Base-by-base conservation (phyloP, 1,284 basidiomycete species). In the Tilletia indica region DNA sequence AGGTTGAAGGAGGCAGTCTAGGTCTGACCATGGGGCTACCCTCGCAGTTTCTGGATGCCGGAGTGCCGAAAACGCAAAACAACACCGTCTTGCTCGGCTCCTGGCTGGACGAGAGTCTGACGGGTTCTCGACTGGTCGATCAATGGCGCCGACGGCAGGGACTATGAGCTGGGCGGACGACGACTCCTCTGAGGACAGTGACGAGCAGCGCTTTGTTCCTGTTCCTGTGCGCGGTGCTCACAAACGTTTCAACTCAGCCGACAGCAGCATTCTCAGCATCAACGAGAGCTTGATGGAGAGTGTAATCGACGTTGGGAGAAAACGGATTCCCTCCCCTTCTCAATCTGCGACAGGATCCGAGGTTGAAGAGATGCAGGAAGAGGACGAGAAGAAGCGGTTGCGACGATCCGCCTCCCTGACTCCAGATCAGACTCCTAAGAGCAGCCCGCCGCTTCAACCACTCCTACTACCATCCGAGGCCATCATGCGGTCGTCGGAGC, bases 21-120 rank as follows among this genome's bases (percentile, higher is more conserved):
- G 61, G 61, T 19, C 4, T 64, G 61, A 39, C 12, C 36, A 64
- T 64, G 61, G 21, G 3, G 36, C 3, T 34, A 4, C 36, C 36
- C 9, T 34, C 31, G n/a, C 19, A 6, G 16, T 8, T 19, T 2
- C 51, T 1, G 9, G 42, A 14, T 14, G 14, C 9, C 42, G 42
- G 42, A 8, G 14, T 45, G 42, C 42, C 6, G 42, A 45, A 14
- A 1, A 9, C 42, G 6, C 42, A 45, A 8, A 14, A 8, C 42
- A 45, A 14, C 14, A 9, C 42, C 14, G 6, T 14, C 42, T 54
- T 64, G 61, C 61, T 64, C 36, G 61, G 61, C 31, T 34, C 61
- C 38, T 64, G 61, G 61, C 61, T 64, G 9, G 61, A 64, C n/a
- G 61, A 64, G 19, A 39, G 38, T 14, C 12, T 64, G 51, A 54